These are phyloP conservation scores for Alternaria solani DNA, from an alignment of 2,329 filamentous ascomycete genomes.

Conservation along the genomic window DNA sequence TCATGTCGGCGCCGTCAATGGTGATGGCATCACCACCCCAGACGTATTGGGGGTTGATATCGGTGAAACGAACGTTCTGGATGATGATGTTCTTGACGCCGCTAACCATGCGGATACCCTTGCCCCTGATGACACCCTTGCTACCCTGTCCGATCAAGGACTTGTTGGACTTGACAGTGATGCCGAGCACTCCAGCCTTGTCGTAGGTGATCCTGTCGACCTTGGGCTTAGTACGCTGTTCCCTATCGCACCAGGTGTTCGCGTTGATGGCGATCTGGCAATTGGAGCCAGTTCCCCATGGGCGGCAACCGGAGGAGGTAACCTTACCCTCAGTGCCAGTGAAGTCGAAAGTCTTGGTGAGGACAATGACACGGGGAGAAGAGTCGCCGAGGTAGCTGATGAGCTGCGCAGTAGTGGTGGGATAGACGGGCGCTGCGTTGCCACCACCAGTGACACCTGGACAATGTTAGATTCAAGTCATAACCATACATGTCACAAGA, in stretches of 20 bases:
- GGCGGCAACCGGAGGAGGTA: conserved; percentile 64
- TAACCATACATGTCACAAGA: neutral
- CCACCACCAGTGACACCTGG: conserved; percentile 36
- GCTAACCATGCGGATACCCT: conserved; percentile 59
- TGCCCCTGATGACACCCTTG: conserved; percentile 65
- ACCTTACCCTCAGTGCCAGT: conserved; percentile 63
- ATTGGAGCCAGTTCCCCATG: conserved; percentile 58
- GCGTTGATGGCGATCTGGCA: conserved; percentile 69
- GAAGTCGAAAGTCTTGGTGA: conserved; percentile 66
- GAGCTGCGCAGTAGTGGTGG: conserved; percentile 57
- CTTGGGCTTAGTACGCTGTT: conserved; percentile 61
- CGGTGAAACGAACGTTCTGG: conserved; percentile 55
- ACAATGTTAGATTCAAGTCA: neutral
- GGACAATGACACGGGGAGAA: conserved; percentile 64
- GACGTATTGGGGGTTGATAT: conserved; percentile 48
- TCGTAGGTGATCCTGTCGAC: conserved; percentile 57
- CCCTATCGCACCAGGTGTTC: conserved; percentile 65
- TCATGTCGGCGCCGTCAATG: conserved; percentile 35
- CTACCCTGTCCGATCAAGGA: conserved; percentile 62
- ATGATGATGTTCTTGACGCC: conserved; percentile 63
- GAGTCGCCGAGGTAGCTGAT: conserved; percentile 66
- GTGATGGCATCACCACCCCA: conserved; percentile 50
- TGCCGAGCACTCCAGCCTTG: conserved; percentile 61
- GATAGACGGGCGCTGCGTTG: conserved; percentile 32
- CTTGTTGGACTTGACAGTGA: conserved; percentile 66